These are phyloP conservation scores for Lagenidium sp. DNA, from an alignment of 352 stramenopile genomes.

Conservation along the genomic window DNA sequence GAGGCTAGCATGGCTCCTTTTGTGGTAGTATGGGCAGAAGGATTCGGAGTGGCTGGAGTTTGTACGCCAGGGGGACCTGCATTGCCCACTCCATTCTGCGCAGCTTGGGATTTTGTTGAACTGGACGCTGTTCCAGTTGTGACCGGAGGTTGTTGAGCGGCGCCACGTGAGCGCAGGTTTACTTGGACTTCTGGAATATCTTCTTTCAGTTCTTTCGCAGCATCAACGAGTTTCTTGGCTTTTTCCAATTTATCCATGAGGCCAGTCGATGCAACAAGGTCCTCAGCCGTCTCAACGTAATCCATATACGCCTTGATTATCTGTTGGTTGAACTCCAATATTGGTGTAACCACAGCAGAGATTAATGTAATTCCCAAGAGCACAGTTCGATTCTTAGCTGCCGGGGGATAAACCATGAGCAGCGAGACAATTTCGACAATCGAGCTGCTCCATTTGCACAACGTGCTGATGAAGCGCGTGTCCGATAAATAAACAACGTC, in stretches of 20 bases:
- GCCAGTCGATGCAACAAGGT: slow-evolving; percentile 15
- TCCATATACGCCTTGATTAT: slow-evolving; percentile 42
- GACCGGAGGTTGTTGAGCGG: no score
- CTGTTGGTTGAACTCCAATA: slow-evolving; percentile 49
- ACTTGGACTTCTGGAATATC: slow-evolving; percentile 7
- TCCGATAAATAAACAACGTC: slow-evolving; percentile 41
- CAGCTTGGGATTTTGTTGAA: not conserved
- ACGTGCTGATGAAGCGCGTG: slow-evolving; percentile 36
- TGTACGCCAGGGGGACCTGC: not conserved
- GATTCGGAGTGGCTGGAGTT: not conserved
- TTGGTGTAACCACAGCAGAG: slow-evolving; percentile 21
- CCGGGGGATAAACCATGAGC: slow-evolving; percentile 17
- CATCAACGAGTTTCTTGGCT: slow-evolving; percentile 4
- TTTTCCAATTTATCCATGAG: slow-evolving; percentile 14
- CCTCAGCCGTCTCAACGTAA: slow-evolving; percentile 27
- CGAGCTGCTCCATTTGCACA: slow-evolving; percentile 36
- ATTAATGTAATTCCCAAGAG: slow-evolving; percentile 29
- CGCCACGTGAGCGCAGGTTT: slow-evolving; percentile 3
- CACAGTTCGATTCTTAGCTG: slow-evolving; percentile 5
- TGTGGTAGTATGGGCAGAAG: no score
- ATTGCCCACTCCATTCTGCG: not conserved
- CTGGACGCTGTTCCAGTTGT: not conserved
- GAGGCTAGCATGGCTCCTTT: not conserved
- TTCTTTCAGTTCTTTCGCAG: slow-evolving; percentile 5
- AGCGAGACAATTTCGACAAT: slow-evolving; percentile 38